These are phyloP conservation scores for Hsuehochloa calcarea DNA, from an alignment of 176 grass and related monocot genomes.

Conservation along the genomic window DNA sequence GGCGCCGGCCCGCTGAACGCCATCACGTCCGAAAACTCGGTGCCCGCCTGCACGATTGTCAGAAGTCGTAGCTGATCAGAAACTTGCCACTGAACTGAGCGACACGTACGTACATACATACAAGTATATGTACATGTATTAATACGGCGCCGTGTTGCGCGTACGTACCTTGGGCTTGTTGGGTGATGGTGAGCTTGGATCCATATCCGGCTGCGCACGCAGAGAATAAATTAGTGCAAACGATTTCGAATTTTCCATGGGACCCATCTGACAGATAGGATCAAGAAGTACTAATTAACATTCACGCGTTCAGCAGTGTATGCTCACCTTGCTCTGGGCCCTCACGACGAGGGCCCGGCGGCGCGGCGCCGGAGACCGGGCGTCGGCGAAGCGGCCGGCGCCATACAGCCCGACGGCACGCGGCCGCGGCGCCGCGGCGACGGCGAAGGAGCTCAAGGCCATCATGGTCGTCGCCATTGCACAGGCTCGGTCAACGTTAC, in stretches of 20 bases:
- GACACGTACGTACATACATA: too few relatives aligned
- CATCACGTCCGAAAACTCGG: slow-evolving; percentile 49
- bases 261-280: too few relatives aligned
- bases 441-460: slow-evolving; percentile 1
- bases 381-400: background rate
- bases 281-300: background rate
- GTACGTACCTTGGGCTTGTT: too few relatives aligned
- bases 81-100: too few relatives aligned
- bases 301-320: background rate
- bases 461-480: slow-evolving; percentile 7
- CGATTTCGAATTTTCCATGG: too few relatives aligned
- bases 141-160: too few relatives aligned
- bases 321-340: slow-evolving; percentile 10
- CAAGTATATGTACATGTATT: too few relatives aligned
- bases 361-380: background rate
- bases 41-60: background rate
- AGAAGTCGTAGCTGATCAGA: background rate
- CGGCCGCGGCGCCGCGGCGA: background rate
- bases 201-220: too few relatives aligned
- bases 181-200: too few relatives aligned
- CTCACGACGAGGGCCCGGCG: background rate
- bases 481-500: too few relatives aligned
- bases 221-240: too few relatives aligned
- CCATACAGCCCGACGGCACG: too few relatives aligned
- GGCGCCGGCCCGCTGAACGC: slow-evolving; percentile 66